Conservation (phyloP, 768 basidiomycete species). For the Termitomyces titanicus region DNA sequence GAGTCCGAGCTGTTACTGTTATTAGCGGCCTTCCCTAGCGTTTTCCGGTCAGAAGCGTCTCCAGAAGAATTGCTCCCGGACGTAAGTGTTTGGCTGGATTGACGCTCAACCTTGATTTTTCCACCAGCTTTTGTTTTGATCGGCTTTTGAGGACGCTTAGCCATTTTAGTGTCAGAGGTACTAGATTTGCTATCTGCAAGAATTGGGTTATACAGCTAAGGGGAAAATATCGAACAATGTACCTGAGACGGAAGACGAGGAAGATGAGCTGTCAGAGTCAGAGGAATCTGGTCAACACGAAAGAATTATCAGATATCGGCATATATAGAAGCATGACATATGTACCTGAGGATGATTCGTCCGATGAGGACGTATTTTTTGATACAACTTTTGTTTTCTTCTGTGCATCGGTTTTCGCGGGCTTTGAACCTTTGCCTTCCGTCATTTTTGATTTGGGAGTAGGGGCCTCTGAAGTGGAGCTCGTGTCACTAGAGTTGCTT, state of each 20-base stretch:
- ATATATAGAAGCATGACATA: neutral
- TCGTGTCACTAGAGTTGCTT: constrained; percentile 27
- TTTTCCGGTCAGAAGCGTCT: constrained; percentile 6
- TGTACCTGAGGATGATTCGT: constrained; percentile 12
- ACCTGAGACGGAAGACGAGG: constrained; percentile 26
- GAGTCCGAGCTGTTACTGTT: constrained; percentile 15
- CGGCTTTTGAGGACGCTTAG: constrained; percentile 7
- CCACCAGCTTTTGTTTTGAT: constrained; percentile 5
- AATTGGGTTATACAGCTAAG: neutral
- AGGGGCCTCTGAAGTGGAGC: constrained; percentile 16
- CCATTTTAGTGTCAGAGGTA: constrained; percentile 16
- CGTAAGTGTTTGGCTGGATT: constrained; percentile 18
- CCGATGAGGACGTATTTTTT: constrained; percentile 2
- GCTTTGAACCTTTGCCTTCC: constrained; percentile 5
- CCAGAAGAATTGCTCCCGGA: constrained; percentile 14
- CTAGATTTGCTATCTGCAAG: constrained; percentile 34
- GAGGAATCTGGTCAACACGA: constrained; percentile 11
- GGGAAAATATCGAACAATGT: neutral
- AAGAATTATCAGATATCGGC: neutral
- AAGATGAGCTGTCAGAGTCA: constrained; percentile 22
- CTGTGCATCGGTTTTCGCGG: constrained; percentile 4
- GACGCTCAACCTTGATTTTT: constrained; percentile 5
- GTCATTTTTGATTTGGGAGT: constrained; percentile 22
- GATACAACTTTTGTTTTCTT: neutral
- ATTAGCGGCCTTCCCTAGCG: neutral